Evolutionary conservation across 2,329 filamentous ascomycete genomes (phyloP).

Genomic region (Cladophialophora chaetospira): DNA sequence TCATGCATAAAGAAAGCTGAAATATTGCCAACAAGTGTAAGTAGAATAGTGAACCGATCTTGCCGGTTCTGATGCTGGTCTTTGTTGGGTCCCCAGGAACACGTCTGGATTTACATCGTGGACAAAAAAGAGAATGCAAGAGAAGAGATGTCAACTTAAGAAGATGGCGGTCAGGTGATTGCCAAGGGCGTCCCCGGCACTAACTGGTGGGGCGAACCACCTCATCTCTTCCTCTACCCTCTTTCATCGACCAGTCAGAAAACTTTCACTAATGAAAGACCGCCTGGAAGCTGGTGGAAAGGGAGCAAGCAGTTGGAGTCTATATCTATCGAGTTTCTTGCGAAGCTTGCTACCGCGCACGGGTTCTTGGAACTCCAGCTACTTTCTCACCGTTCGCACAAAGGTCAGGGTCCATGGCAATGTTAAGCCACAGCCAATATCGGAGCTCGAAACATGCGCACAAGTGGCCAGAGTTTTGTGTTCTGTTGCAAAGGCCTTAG

Average conservation of each 20-base stretch:
- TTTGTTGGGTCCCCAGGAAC: not conserved
- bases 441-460: not conserved
- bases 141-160: conserved; percentile 27
- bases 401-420: not conserved
- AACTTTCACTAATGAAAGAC: not conserved
- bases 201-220: conserved; percentile 14
- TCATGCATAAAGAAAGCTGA: not conserved
- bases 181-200: conserved; percentile 26
- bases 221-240: conserved; percentile 8
- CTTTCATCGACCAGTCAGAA: not conserved
- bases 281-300: too few relatives aligned
- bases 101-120: conserved; percentile 4
- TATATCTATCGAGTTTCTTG: too few relatives aligned
- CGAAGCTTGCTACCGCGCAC: too few relatives aligned
- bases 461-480: not conserved
- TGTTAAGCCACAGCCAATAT: not conserved
- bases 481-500: not conserved
- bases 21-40: not conserved
- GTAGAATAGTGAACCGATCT: conserved; percentile 2
- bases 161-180: conserved; percentile 24
- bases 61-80: not conserved
- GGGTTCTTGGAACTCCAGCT: too few relatives aligned
- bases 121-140: not conserved
- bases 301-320: too few relatives aligned
- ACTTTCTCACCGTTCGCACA: not conserved